Percentiles rank a stretch among this genome's conserved stretches.
phyloP scores from a whole-genome alignment of 1,284 basidiomycete species.

The Cryptococcus amylolentus region DNA sequence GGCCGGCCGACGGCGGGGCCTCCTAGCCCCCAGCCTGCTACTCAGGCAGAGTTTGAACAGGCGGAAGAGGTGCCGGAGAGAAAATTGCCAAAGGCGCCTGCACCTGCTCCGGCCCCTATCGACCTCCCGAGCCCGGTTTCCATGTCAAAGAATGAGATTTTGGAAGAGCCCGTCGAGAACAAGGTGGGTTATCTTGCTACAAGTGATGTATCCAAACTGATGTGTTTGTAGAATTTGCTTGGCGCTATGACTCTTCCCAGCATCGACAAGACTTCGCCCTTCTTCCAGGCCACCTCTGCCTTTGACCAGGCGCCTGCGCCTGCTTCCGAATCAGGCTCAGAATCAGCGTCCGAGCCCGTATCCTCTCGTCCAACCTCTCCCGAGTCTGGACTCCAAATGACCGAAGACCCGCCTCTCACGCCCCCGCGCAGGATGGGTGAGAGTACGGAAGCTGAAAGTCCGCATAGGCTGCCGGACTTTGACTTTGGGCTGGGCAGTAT shows the following conservation, averaged over 20 bases:
- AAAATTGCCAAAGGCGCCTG: constrained; percentile 31
- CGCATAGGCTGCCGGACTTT: constrained; percentile 41
- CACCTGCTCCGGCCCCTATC: constrained; percentile 28
- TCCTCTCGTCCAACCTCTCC: too few species aligned
- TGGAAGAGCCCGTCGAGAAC: constrained; percentile 11
- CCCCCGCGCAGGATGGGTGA: constrained; percentile 22
- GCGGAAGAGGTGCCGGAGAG: constrained; percentile 8
- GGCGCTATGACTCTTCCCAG: constrained; percentile 37
- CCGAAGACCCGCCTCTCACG: constrained; percentile 28
- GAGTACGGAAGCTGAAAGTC: constrained; percentile 25
- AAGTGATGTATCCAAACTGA: not conserved
- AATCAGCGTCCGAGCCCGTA: constrained; percentile 1
- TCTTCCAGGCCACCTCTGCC: constrained; percentile 19
- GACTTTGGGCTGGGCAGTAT: constrained; percentile 43
- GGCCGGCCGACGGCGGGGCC: constrained; percentile 12
- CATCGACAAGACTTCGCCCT: constrained; percentile 35
- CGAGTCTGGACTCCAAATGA: constrained; percentile 1
- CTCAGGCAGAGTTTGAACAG: not conserved
- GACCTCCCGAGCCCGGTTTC: constrained; percentile 38
- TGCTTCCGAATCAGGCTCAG: not conserved
- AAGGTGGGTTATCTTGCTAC: constrained; percentile 17
- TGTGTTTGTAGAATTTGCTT: constrained; percentile 17
- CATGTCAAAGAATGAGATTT: constrained; percentile 10
- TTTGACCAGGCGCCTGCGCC: constrained; percentile 2
- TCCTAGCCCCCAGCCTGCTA: not conserved